Evolutionary conservation across 352 stramenopile genomes (phyloP).

Genomic region (Phytophthora kernoviae): DNA sequence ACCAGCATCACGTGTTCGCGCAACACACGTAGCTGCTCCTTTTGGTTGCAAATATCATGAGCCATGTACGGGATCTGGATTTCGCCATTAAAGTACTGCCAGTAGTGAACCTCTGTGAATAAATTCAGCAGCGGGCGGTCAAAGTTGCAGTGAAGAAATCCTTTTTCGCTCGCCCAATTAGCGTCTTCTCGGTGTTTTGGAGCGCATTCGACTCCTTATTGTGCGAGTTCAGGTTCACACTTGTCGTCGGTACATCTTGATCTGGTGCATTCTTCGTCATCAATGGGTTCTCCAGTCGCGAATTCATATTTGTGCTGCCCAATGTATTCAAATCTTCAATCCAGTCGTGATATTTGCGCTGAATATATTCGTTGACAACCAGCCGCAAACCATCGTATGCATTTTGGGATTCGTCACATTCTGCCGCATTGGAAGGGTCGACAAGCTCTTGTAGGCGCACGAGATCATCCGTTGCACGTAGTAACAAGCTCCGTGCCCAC

Average conservation of each 20-base stretch:
- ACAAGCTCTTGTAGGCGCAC: conserved; percentile 72
- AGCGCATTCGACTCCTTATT: conserved; percentile 63
- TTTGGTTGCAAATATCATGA: conserved; percentile 95
- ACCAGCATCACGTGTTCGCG: conserved; percentile 95
- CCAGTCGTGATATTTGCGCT: conserved; percentile 92
- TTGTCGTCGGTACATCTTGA: conserved; percentile 17
- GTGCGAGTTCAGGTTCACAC: conserved; percentile 39
- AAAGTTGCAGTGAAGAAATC: conserved; percentile 95
- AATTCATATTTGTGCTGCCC: conserved; percentile 78
- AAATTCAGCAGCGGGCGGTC: conserved; percentile 92
- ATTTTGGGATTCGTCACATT: conserved; percentile 81
- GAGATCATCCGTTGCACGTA: conserved; percentile 79
- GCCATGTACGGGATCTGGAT: conserved; percentile 95
- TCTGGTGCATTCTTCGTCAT: conserved; percentile 78
- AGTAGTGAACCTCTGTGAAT: conserved; percentile 93
- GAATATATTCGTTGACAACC: conserved; percentile 90
- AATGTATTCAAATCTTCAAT: conserved; percentile 87
- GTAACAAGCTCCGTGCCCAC: conserved; percentile 91
- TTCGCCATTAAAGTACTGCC: conserved; percentile 92
- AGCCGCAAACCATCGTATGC: conserved; percentile 77
- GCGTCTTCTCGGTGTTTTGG: conserved; percentile 81
- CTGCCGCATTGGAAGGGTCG: conserved; percentile 67
- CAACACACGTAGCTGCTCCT: conserved; percentile 90
- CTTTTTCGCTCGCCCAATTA: conserved; percentile 81
- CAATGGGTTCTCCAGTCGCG: conserved; percentile 81